phyloP scores from a whole-genome alignment of 192 early-diverging fungal genomes.

The Backusella psychrophila region DNA sequence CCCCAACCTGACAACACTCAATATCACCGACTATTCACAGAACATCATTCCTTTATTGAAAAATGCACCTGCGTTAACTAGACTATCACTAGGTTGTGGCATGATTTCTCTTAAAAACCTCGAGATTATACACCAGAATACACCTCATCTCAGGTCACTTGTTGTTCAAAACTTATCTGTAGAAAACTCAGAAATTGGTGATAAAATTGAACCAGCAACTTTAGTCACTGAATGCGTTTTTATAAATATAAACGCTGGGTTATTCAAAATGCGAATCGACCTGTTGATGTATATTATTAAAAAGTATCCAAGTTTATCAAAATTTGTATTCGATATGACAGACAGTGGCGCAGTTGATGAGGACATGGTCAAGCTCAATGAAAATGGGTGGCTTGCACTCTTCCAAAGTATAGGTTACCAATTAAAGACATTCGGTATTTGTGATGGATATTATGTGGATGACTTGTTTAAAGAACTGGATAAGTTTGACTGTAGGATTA shows the following conservation, averaged over 20 bases:
- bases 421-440: neutral
- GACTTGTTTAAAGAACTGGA: neutral
- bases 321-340: neutral
- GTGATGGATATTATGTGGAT: neutral
- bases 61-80: neutral
- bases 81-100: neutral
- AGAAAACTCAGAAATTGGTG: neutral
- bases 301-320: conserved; percentile 2
- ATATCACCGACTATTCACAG: neutral
- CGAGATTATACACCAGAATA: neutral
- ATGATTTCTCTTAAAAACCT: neutral
- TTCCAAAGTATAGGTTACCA: neutral
- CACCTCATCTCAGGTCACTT: neutral
- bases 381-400: neutral
- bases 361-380: neutral
- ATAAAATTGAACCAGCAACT: neutral
- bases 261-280: neutral
- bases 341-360: neutral
- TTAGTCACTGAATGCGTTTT: neutral
- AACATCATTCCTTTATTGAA: neutral
- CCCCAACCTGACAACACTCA: neutral
- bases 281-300: neutral
- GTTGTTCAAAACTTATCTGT: neutral
- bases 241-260: neutral
- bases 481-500: neutral